phyloP scores from a whole-genome alignment of 805 yeast genomes.

The Candida corydali region DNA sequence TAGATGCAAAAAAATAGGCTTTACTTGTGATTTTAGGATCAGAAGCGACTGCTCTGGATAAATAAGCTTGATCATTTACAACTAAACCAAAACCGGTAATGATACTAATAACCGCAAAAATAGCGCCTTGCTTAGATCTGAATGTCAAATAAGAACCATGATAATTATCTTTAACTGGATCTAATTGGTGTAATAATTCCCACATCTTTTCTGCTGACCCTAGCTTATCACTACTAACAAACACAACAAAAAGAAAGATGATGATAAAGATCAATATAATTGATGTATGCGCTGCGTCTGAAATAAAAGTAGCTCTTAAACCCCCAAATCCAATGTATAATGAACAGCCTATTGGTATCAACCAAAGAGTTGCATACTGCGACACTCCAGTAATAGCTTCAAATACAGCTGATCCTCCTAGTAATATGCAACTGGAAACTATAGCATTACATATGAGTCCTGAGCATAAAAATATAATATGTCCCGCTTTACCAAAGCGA shows the following conservation, averaged over 20 bases:
- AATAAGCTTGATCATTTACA: constrained; percentile 21
- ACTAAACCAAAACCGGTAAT: constrained; percentile 22
- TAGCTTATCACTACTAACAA: constrained; percentile 15
- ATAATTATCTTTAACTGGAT: constrained; percentile 13
- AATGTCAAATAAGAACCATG: constrained; percentile 15
- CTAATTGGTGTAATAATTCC: constrained; percentile 16
- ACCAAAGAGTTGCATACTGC: constrained; percentile 29
- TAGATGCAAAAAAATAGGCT: constrained; percentile 21
- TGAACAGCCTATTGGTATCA: constrained; percentile 22
- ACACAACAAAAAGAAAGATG: constrained; percentile 16
- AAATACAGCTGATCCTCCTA: constrained; percentile 70
- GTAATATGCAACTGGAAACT: constrained; percentile 17
- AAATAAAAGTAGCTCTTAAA: constrained; percentile 22
- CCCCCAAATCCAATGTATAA: constrained; percentile 23
- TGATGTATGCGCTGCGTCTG: constrained; percentile 24
- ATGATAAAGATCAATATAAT: constrained; percentile 18
- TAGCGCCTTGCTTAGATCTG: constrained; percentile 17
- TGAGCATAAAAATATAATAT: constrained; percentile 20
- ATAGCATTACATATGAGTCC: constrained; percentile 21
- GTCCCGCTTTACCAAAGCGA: constrained; percentile 25
- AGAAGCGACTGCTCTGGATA: constrained; percentile 22
- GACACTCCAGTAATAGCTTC: constrained; percentile 70
- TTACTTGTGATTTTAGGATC: constrained; percentile 17
- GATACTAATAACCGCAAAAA: constrained; percentile 17
- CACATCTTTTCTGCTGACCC: constrained; percentile 23